phyloP scores from a whole-genome alignment of 495 filamentous ascomycete genomes.

The Darksidea phi region DNA sequence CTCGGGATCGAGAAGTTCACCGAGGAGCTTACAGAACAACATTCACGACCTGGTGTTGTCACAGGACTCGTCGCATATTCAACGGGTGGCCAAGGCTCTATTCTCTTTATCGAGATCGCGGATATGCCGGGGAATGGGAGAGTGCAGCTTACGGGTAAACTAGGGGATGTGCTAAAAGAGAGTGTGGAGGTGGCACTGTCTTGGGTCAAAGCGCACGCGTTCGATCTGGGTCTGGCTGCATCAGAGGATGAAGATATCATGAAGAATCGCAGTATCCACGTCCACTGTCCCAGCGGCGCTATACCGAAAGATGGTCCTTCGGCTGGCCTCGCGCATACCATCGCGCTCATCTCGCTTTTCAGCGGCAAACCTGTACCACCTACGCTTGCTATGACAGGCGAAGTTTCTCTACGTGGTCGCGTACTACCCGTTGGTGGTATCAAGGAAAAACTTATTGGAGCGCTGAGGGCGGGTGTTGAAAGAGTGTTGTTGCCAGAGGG shows the following conservation, averaged over 20 bases:
- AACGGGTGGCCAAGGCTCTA: constrained; percentile 88
- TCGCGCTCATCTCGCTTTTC: constrained; percentile 91
- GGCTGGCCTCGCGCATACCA: constrained; percentile 89
- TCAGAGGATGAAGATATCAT: constrained; percentile 88
- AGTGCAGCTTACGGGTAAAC: constrained; percentile 95
- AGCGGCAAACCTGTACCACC: constrained; percentile 84
- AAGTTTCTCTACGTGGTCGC: constrained; percentile 83
- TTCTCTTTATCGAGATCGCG: constrained; percentile 96
- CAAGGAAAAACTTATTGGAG: constrained; percentile 98
- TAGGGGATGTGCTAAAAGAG: constrained; percentile 98
- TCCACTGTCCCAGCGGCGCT: constrained; percentile 92
- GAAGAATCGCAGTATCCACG: constrained; percentile 90
- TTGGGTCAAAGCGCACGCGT: constrained; percentile 97
- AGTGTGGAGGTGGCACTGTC: constrained; percentile 92
- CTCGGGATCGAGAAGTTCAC: constrained; percentile 93
- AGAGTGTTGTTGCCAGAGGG: constrained; percentile 83
- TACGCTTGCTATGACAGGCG: constrained; percentile 95
- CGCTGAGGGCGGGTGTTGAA: constrained; percentile 88
- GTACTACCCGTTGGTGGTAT: constrained; percentile 92
- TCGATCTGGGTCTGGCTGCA: constrained; percentile 78
- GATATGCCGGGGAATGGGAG: constrained; percentile 94
- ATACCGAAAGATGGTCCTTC: constrained; percentile 92
- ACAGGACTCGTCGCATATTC: constrained; percentile 97
- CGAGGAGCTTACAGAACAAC: constrained; percentile 91
- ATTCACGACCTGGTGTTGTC: constrained; percentile 85